Percentiles rank a stretch among this genome's conserved stretches.
Conservation (phyloP, 192 early-diverging fungal genomes). For the Linnemannia zychae region DNA sequence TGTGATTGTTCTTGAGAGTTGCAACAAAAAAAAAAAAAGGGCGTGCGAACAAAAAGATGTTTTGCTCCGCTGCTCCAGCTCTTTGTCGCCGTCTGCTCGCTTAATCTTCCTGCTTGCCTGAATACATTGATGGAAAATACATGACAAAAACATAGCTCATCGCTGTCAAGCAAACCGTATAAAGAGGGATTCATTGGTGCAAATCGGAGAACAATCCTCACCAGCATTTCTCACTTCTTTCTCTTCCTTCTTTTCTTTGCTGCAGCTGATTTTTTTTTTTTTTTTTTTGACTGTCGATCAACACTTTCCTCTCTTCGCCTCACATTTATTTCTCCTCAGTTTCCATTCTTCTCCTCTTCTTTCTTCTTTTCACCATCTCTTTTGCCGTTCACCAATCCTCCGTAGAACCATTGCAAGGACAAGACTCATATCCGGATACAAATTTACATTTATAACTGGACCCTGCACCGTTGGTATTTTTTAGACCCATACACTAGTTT, state of each 20-base stretch:
- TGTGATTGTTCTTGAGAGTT: no score
- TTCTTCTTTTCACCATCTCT: neutral
- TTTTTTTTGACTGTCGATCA: constrained; percentile 3
- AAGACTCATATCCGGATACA: neutral
- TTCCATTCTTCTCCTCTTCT: neutral
- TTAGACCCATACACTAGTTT: neutral
- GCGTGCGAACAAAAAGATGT: constrained; percentile 26
- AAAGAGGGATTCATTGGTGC: constrained; percentile 8
- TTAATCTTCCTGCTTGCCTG: neutral
- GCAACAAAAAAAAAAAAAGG: constrained; percentile 10
- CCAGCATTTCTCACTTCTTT: neutral
- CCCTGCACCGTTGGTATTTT: constrained; percentile 8
- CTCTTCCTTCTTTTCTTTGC: neutral
- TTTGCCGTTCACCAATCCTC: neutral
- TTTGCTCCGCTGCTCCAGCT: neutral
- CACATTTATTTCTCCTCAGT: neutral
- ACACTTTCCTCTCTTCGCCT: neutral
- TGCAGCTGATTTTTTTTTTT: neutral
- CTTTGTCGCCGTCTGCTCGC: neutral
- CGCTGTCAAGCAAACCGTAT: neutral
- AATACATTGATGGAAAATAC: neutral
- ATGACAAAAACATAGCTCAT: neutral
- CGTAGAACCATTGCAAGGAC: neutral
- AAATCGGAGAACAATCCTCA: neutral
- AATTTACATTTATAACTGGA: neutral